A percentile compares a stretch with the other conserved stretches of the same genome.
Evolutionary conservation across 164 flowering plant species (phyloP).

Genomic region (Euptelea pleiosperma): DNA sequence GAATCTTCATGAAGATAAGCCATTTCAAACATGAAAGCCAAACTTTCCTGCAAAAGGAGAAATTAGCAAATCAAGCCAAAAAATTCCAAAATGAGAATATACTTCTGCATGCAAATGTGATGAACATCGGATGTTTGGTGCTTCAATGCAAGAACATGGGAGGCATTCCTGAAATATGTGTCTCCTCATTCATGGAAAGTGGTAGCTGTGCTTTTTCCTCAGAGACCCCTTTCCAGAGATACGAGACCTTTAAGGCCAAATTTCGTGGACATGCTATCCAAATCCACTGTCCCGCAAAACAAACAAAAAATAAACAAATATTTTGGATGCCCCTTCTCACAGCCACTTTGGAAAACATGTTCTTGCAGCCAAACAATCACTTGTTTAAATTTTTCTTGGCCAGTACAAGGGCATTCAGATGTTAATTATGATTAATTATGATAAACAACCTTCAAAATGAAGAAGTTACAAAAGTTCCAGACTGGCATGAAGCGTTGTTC

Average conservation of each 20-base stretch:
- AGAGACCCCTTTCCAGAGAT: too few relatives aligned
- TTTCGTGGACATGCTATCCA: too few relatives aligned
- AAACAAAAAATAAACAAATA: not conserved
- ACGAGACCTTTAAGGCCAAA: too few relatives aligned
- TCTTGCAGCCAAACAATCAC: conserved; percentile 4
- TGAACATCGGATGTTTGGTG: too few relatives aligned
- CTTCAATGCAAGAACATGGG: too few relatives aligned
- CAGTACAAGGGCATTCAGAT: conserved; percentile 6
- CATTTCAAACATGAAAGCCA: conserved; percentile 98
- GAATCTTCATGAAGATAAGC: conserved; percentile 98
- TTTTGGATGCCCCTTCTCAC: not conserved
- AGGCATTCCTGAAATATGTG: too few relatives aligned
- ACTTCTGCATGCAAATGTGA: conserved; percentile 2
- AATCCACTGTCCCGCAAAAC: too few relatives aligned
- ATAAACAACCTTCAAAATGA: conserved; percentile 77
- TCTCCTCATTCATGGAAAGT: too few relatives aligned
- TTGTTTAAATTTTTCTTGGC: not conserved
- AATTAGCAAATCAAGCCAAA: not conserved
- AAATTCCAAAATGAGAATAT: not conserved
- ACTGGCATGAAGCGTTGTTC: conserved; percentile 92
- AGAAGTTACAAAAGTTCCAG: conserved; percentile 96
- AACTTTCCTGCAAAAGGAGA: conserved; percentile 69
- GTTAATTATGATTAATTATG: conserved; percentile 2
- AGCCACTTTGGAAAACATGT: conserved; percentile 1
- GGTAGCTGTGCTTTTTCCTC: not conserved